A percentile compares a stretch with the other conserved stretches of the same genome.
phyloP scores from a whole-genome alignment of 2,329 filamentous ascomycete genomes.

The Mycosphaerella arachidis region DNA sequence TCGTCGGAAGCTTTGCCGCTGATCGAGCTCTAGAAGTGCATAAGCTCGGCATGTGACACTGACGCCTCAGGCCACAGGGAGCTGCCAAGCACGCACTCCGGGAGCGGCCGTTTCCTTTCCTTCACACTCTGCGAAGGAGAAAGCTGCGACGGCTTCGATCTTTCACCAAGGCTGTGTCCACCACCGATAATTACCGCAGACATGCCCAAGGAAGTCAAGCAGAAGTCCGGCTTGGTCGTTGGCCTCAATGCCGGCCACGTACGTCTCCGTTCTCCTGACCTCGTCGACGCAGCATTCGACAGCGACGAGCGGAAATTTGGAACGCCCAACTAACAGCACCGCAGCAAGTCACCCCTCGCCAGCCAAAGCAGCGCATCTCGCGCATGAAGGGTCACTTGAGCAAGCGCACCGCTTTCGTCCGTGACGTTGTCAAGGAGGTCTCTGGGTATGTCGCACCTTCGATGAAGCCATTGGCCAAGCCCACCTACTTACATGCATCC shows the following conservation, averaged over 20 bases:
- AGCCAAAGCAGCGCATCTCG: slow-evolving; percentile 47
- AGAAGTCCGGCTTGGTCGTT: slow-evolving; percentile 52
- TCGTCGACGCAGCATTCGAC: slow-evolving; percentile 1
- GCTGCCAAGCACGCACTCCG: not conserved
- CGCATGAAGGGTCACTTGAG: slow-evolving; percentile 92
- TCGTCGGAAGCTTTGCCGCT: not conserved
- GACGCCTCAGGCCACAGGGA: not conserved
- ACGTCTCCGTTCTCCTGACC: slow-evolving; percentile 40
- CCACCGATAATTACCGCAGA: slow-evolving; percentile 25
- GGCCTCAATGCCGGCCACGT: slow-evolving; percentile 64
- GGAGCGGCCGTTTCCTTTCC: not conserved
- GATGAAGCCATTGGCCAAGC: not conserved
- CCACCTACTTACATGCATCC: slow-evolving; percentile 14
- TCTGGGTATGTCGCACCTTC: slow-evolving; percentile 64
- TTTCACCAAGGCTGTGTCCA: not conserved
- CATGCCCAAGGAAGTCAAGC: slow-evolving; percentile 53
- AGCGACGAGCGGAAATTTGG: not conserved
- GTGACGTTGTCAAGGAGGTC: slow-evolving; percentile 98
- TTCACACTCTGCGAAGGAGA: not conserved
- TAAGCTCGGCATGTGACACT: too few species aligned
- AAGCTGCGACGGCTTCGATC: not conserved
- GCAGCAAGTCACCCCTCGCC: slow-evolving; percentile 50
- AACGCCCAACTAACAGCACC: slow-evolving; percentile 18
- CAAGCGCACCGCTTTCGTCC: slow-evolving; percentile 95
- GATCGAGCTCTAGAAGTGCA: too few species aligned